phyloP scores from a whole-genome alignment of 768 basidiomycete genomes.

The Suillus subaureus region DNA sequence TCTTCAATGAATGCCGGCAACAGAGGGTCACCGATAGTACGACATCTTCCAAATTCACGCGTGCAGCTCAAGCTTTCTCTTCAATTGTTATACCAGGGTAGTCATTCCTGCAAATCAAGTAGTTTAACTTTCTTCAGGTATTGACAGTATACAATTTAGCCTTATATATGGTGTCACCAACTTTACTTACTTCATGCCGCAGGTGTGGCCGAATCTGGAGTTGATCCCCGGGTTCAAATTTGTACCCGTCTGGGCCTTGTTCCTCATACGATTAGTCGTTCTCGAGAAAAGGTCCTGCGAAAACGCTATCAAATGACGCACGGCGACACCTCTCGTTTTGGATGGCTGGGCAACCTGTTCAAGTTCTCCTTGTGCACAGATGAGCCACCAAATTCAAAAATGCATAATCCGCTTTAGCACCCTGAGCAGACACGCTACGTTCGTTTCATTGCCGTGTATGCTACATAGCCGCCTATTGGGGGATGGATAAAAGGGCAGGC shows the following conservation, averaged over 20 bases:
- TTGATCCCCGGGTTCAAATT: slow-evolving; percentile 20
- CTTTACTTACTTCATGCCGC: slow-evolving; percentile 22
- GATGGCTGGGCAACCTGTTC: slow-evolving; percentile 29
- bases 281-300: slow-evolving; percentile 37
- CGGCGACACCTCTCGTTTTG: slow-evolving; percentile 30
- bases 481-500: slow-evolving; percentile 28
- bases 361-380: slow-evolving; percentile 25
- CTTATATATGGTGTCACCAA: slow-evolving; percentile 25
- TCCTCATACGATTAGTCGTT: slow-evolving; percentile 38
- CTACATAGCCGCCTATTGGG: slow-evolving; percentile 27
- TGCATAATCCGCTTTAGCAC: slow-evolving; percentile 22
- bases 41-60: slow-evolving; percentile 25
- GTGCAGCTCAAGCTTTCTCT: slow-evolving; percentile 20
- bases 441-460: slow-evolving; percentile 20
- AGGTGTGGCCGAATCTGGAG: slow-evolving; percentile 22
- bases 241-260: slow-evolving; percentile 20
- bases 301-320: slow-evolving; percentile 40
- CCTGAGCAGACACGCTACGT: slow-evolving; percentile 16
- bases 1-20: slow-evolving; percentile 23
- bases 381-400: slow-evolving; percentile 24
- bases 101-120: slow-evolving; percentile 26
- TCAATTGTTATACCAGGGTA: slow-evolving; percentile 28
- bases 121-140: slow-evolving; percentile 22
- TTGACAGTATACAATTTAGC: slow-evolving; percentile 27
- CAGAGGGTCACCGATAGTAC: slow-evolving; percentile 20